These are phyloP conservation scores for Arctium minus DNA, from an alignment of 129 eudicot genomes.

Conservation along the genomic window DNA sequence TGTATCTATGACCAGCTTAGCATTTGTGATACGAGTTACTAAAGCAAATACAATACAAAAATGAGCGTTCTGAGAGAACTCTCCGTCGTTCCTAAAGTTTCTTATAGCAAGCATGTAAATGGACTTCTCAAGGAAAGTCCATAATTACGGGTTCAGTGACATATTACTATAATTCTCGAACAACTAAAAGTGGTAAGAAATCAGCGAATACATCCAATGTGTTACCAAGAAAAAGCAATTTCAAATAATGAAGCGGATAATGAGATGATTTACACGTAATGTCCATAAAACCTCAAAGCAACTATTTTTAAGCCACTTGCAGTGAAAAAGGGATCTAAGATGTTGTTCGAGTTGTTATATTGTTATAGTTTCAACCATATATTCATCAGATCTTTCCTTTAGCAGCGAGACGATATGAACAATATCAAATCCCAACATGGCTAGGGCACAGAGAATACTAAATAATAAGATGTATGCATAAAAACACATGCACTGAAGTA, in stretches of 20 bases:
- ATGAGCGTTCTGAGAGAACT: not conserved
- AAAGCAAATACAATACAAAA: not conserved
- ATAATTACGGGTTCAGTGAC: not conserved
- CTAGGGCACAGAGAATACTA: not conserved
- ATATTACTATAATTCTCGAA: not conserved
- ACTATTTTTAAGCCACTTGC: not conserved
- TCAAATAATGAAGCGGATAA: not conserved
- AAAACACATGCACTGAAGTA: not conserved
- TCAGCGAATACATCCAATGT: not conserved
- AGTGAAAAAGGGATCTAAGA: not conserved
- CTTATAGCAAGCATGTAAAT: not conserved
- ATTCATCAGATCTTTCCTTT: not conserved
- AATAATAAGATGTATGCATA: not conserved
- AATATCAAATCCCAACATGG: not conserved
- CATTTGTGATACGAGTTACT: not conserved
- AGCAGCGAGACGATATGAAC: not conserved
- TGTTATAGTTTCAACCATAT: not conserved
- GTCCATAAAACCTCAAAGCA: not conserved
- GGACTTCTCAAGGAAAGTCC: not conserved
- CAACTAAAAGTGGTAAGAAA: not conserved
- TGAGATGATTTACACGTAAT: not conserved
- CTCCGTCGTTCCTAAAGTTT: not conserved
- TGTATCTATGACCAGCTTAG: not conserved
- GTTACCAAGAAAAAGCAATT: not conserved
- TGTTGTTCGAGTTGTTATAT: not conserved